Evolutionary conservation across 164 flowering plant species (phyloP), one percentile per base, ranked within the genome.

Genomic region (Vitis labrusca): DNA sequence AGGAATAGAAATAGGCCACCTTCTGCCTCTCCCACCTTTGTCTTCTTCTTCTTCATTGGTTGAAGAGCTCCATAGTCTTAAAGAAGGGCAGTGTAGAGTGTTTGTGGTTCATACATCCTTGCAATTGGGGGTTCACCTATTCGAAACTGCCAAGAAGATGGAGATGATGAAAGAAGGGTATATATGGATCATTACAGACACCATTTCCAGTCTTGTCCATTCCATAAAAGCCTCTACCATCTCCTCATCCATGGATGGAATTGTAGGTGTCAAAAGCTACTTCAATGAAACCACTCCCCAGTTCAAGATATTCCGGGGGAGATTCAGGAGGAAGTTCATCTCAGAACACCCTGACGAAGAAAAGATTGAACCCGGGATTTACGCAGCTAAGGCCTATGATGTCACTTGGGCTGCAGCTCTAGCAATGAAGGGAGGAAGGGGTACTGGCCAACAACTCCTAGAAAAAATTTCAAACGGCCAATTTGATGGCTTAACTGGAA

Each of bases 361-460:
- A 3, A 11, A 61, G 15, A 49, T 8, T 10, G 75, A 71, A 7
- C 80, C 83, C 0, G 71, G 78, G 8, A 63, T 66, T 9, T 64
- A 9, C n/a, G 76, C 83, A 0, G 27, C 72, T 37, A 71, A 69
- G 50, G 80, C 83, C 7, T 80, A 80, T 60, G 80, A 77, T 63
- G 74, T 76, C 8, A 8, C 63, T 16, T 62, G 74, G 76, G 66
- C 73, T 14, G 37, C 72, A 29, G 65, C 81, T 17, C 59, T 51
- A 8, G 75, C 80, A 32, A 57, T 66, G 64, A 3, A 51, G 49
- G 50, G 10, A 32, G 44, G 6, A 32, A 32, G 44, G 30, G 15
- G 5, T 23, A 23, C 23, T 23, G 55, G 62, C 0, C 11, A 17
- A 12, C 19, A 32, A 16, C 50, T 78, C 15, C 53, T 73, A 8